phyloP scores from a whole-genome alignment of 2,329 filamentous ascomycete genomes.

The Epichloe gansuensis region DNA sequence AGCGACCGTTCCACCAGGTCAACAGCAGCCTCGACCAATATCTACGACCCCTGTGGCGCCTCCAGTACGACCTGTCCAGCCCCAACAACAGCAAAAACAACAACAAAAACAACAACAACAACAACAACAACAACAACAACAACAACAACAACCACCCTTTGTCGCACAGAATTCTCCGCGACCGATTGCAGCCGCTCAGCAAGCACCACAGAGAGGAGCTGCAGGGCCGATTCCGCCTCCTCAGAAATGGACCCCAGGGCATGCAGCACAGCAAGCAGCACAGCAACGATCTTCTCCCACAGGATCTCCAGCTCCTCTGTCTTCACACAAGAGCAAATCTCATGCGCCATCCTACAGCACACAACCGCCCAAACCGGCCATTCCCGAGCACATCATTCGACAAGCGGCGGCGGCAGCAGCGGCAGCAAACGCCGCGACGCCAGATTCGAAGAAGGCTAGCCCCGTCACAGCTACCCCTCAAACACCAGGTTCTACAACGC shows the following conservation, averaged over 20 bases:
- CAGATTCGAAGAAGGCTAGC: slow-evolving; percentile 18
- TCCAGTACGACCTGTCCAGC: slow-evolving; percentile 21
- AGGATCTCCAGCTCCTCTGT: slow-evolving; percentile 13
- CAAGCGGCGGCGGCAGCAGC: slow-evolving; percentile 19
- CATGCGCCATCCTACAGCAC: slow-evolving; percentile 17
- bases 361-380: slow-evolving; percentile 24
- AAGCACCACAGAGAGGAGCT: slow-evolving; percentile 13
- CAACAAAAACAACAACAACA: slow-evolving; percentile 16
- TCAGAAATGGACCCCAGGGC: slow-evolving; percentile 22
- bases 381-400: slow-evolving; percentile 30
- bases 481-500: slow-evolving; percentile 22
- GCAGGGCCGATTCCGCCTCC: slow-evolving; percentile 14
- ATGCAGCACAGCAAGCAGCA: slow-evolving; percentile 13
- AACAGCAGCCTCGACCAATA: slow-evolving; percentile 16
- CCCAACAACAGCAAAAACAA: slow-evolving; percentile 15
- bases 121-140: slow-evolving; percentile 12
- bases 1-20: slow-evolving; percentile 18
- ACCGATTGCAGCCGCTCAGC: slow-evolving; percentile 21
- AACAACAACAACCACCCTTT: slow-evolving; percentile 14
- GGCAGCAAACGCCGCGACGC: slow-evolving; percentile 12
- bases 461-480: slow-evolving; percentile 20
- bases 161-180: slow-evolving; percentile 12
- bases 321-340: slow-evolving; percentile 17
- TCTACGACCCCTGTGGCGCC: slow-evolving; percentile 23
- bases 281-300: slow-evolving; percentile 12